These are phyloP conservation scores for Tubosaeta sp. DNA, from an alignment of 768 basidiomycete species.

Conservation along the genomic window DNA sequence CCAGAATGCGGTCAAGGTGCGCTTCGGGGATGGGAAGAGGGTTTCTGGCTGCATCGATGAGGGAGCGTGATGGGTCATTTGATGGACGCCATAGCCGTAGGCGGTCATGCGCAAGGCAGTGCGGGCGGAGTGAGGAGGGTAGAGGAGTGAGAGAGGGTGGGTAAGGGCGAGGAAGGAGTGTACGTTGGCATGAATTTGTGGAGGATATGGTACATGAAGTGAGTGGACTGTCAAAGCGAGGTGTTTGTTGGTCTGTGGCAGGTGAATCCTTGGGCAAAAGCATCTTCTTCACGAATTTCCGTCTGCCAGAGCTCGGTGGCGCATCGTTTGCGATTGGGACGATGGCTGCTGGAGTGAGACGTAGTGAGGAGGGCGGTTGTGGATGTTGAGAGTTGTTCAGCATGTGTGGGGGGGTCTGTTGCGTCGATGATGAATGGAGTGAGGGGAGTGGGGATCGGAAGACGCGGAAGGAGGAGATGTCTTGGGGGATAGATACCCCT, in stretches of 20 bases:
- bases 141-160: neutral
- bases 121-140: neutral
- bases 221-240: neutral
- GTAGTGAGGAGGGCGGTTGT: neutral
- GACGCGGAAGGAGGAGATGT: constrained; percentile 34
- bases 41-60: neutral
- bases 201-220: no score
- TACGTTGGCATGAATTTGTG: neutral
- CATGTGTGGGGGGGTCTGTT: neutral
- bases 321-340: no score
- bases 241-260: no score
- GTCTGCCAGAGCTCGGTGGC: no score
- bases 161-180: neutral
- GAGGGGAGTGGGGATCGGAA: constrained; percentile 18
- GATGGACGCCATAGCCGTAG: neutral
- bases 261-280: no score
- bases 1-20: neutral
- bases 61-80: neutral
- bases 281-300: no score
- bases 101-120: neutral
- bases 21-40: neutral
- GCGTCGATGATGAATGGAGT: constrained; percentile 3
- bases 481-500: constrained; percentile 10
- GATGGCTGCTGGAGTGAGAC: no score
- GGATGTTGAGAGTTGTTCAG: neutral